Evolutionary conservation across 192 early-diverging fungal species (phyloP).

Genomic region (Entomortierella lignicola): DNA sequence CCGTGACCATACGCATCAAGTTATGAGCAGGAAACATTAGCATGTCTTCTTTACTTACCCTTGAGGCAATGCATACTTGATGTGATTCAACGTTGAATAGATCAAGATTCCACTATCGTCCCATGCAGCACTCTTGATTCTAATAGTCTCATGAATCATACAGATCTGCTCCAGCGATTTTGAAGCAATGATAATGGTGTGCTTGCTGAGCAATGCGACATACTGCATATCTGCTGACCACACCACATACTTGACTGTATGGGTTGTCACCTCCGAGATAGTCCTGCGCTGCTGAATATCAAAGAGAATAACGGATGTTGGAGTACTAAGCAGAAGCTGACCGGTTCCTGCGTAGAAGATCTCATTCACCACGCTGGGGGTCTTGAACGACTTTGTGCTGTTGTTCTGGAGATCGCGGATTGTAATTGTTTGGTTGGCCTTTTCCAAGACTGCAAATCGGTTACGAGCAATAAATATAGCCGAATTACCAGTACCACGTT

Average conservation of each 20-base stretch:
- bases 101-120: constrained; percentile 92
- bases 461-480: constrained; percentile 97
- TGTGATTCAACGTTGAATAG: constrained; percentile 97
- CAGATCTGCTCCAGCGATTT: constrained; percentile 91
- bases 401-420: constrained; percentile 91
- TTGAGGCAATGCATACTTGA: constrained; percentile 96
- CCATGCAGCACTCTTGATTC: constrained; percentile 98
- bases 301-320: constrained; percentile 89
- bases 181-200: constrained; percentile 91
- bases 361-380: constrained; percentile 74
- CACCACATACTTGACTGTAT: constrained; percentile 92
- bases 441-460: constrained; percentile 96
- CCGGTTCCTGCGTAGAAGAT: constrained; percentile 92
- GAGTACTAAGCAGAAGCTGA: constrained; percentile 84
- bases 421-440: constrained; percentile 78
- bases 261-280: constrained; percentile 81
- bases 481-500: constrained; percentile 82
- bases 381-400: constrained; percentile 90
- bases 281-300: constrained; percentile 88
- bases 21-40: too few relatives aligned
- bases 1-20: too few relatives aligned
- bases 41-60: constrained; percentile 83
- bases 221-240: constrained; percentile 92
- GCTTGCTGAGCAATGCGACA: constrained; percentile 95
- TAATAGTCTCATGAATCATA: constrained; percentile 96